Conservation (phyloP, 805 yeast genomes). For the Candida vartiovaarae region DNA sequence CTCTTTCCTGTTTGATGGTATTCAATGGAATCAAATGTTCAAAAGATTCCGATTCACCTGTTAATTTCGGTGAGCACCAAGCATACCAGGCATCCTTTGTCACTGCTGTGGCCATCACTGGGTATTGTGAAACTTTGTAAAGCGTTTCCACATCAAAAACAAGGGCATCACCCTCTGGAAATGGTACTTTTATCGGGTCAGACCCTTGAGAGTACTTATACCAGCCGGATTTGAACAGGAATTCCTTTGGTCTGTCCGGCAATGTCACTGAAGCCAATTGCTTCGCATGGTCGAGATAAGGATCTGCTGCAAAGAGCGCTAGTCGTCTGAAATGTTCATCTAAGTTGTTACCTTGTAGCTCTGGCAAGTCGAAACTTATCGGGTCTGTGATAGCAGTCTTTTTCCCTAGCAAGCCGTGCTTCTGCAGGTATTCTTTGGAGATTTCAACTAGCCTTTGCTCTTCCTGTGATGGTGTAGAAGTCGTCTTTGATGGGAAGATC, state of each 20-base stretch:
- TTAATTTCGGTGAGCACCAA: conserved; percentile 87
- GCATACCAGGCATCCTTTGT: conserved; percentile 81
- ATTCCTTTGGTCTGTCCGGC: conserved; percentile 39
- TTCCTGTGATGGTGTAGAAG: conserved; percentile 8
- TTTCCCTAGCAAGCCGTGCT: conserved; percentile 69
- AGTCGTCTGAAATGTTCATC: conserved; percentile 81
- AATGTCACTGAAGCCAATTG: conserved; percentile 32
- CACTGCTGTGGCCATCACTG: conserved; percentile 76
- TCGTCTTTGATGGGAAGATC: conserved; percentile 38
- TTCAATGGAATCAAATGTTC: conserved; percentile 78
- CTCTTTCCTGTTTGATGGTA: conserved; percentile 35
- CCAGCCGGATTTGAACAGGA: conserved; percentile 76
- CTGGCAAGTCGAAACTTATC: conserved; percentile 55
- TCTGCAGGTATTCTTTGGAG: conserved; percentile 52
- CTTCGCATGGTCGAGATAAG: conserved; percentile 49
- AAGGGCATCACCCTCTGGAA: conserved; percentile 63
- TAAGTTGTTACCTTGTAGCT: conserved; percentile 59
- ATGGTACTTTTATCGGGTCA: conserved; percentile 49
- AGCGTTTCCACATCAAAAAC: conserved; percentile 89
- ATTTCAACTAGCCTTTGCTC: conserved; percentile 37
- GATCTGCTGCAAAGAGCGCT: conserved; percentile 52
- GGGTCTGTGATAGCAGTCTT: conserved; percentile 58
- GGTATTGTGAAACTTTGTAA: conserved; percentile 65
- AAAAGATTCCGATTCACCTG: conserved; percentile 36
- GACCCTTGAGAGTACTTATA: conserved; percentile 52